Evolutionary conservation across 106 monocot genomes (phyloP), one percentile per base, ranked within the genome.

Genomic region (Allium sativum): DNA sequence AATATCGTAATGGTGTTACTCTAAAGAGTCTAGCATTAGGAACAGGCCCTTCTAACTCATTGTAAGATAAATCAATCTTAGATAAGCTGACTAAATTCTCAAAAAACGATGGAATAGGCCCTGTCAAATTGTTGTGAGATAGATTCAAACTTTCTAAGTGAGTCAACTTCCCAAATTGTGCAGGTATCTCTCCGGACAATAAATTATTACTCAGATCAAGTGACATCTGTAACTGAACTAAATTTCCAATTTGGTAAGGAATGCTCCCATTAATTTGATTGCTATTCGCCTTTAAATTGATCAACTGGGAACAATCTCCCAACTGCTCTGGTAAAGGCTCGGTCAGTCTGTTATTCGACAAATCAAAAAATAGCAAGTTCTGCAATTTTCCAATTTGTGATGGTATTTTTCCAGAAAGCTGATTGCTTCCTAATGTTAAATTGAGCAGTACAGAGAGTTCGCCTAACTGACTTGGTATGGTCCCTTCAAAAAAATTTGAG

Each of bases 201-300:
- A 18, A 41, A 47, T 77, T 77, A 14, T 62, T 21, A 42, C 77
- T 71, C 54, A 77, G 46, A 46, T 77, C 71, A 12, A 77, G 59
- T 42, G 55, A 11, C 12, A 0, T 9, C n/a, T 74, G 74, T 47
- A 74, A 22, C 44, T 48, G 62, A 17, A 59, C 48, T 18, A 74
- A 55, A 62, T 68, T 68, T 8, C 68, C 68, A 51, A 50, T 50
- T 40, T 51, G 13, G 3, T 8, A 50, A 6, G 64, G 48, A 48
- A 64, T 75, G 55, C 11, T 59, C 31, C 65, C 76, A 41, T 46
- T 59, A 0, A 75, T 21, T 0, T 68, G 42, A 31, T 68, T 45
- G 18, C 56, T 74, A 10, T 12, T 48, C 12, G 68, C 9, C 8
- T 62, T 68, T 31, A 68, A 10, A 3, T 9, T 44, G 1, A 10